Conservation (phyloP, 169 alveolate genomes). For the Plasmodium adleri region DNA sequence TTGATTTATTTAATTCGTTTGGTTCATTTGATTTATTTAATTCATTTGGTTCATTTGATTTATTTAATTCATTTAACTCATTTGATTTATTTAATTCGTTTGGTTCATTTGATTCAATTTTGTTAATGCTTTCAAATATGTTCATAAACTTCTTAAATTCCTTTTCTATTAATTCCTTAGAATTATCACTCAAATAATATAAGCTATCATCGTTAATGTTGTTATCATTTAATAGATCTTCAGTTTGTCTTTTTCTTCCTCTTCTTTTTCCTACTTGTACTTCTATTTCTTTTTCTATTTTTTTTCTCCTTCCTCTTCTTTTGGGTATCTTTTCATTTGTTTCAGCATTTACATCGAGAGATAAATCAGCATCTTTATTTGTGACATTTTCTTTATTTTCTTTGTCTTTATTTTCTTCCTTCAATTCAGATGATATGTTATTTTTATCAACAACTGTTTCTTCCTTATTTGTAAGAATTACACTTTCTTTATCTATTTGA, state of each 20-base stretch:
- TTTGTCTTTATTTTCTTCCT: background rate
- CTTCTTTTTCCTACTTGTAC: slow-evolving; percentile 8
- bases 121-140: slow-evolving; percentile 27
- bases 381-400: slow-evolving; percentile 5
- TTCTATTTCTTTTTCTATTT: background rate
- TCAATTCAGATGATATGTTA: background rate
- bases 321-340: no score
- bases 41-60: background rate
- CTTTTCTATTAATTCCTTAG: slow-evolving; percentile 51
- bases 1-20: background rate
- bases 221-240: slow-evolving; percentile 9
- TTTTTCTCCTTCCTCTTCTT: slow-evolving; percentile 10
- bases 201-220: slow-evolving; percentile 8
- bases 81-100: background rate
- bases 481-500: background rate
- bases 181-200: slow-evolving; percentile 46
- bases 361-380: background rate
- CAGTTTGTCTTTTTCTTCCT: slow-evolving; percentile 28
- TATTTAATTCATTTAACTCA: background rate
- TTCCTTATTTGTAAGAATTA: background rate
- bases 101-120: background rate
- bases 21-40: background rate
- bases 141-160: slow-evolving; percentile 39
- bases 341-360: no score
- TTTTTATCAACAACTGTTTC: slow-evolving; percentile 30